Evolutionary conservation across 2,329 filamentous ascomycete species (phyloP), one percentile per base, ranked within the genome.

Genomic region (Phaeosphaeria sp.): DNA sequence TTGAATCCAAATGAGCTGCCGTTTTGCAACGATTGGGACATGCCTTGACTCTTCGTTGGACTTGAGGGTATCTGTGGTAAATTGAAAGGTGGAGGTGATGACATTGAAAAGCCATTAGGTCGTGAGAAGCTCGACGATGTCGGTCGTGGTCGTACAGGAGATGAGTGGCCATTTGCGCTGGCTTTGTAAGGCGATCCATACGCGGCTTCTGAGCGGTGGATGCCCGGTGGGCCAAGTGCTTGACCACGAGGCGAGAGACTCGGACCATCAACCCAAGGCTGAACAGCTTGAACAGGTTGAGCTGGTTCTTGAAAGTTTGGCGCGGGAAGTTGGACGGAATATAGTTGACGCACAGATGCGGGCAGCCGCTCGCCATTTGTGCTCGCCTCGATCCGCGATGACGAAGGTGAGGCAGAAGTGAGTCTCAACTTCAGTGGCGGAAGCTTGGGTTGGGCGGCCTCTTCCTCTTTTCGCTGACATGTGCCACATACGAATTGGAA

Each of bases 401-500:
- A 60, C 17, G 66, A 67, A 21, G 82, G 81, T 9, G 83, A 84
- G 9, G 79, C 74, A 17, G 83, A 83, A 22, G 80, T 82, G 53
- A 87, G 75, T 48, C 82, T 81, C 66, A 89, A 82, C 68, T 87
- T 88, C 62, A 89, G 77, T 15, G 84, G 81, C 6, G 84, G 87
- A 47, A 88, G 82, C 70, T 89, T 90, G 40, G 86, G 86, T 64
- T 81, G 82, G 58, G 83, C 86, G 18, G 83, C 82, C 52, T 87
- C 86, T 65, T 89, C 83, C 61, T 88, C 86, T 57, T 87, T 89
- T 17, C 84, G 87, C 66, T 86, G 87, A 80, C 95, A 99, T 48
- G 89, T 87, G 33, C 81, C 81, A 79, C 94, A 98, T 63, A 97
- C 78, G 71, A 97, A 97, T 60, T 91, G 88, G 70, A 98, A 98